phyloP scores from a whole-genome alignment of 331 rosid species.

The Saraca asoca region DNA sequence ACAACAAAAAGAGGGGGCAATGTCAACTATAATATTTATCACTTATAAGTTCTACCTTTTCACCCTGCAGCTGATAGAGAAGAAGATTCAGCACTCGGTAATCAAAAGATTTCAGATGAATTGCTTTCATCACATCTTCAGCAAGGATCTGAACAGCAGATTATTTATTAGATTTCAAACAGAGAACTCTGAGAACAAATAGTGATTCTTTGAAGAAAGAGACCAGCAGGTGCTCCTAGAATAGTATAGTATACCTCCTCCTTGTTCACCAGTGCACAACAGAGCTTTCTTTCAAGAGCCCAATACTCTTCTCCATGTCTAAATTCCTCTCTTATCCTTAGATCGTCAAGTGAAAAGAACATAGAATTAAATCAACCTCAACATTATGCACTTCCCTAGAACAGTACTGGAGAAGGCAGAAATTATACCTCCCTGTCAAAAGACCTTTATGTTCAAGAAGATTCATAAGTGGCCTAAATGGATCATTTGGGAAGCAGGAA shows the following conservation, averaged over 20 bases:
- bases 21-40: not conserved
- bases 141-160: constrained; percentile 57
- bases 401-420: constrained; percentile 23
- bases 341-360: constrained; percentile 37
- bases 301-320: constrained; percentile 81
- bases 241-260: constrained; percentile 51
- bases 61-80: constrained; percentile 76
- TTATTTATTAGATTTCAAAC: constrained; percentile 31
- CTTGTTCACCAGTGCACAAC: constrained; percentile 54
- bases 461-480: constrained; percentile 55
- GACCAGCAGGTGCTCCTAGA: constrained; percentile 8
- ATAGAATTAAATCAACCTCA: constrained; percentile 26
- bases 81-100: constrained; percentile 91
- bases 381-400: not conserved
- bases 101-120: constrained; percentile 86
- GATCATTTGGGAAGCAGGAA: constrained; percentile 44
- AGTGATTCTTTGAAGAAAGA: constrained; percentile 13
- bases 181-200: constrained; percentile 19
- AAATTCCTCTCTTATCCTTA: constrained; percentile 69
- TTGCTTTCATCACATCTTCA: constrained; percentile 79
- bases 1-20: constrained; percentile 14
- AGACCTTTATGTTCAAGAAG: constrained; percentile 54
- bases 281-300: constrained; percentile 88
- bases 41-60: constrained; percentile 55
- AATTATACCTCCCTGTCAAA: constrained; percentile 61